Evolutionary conservation across 352 stramenopile species (phyloP).

Genomic region (Phytophthora pluvialis): DNA sequence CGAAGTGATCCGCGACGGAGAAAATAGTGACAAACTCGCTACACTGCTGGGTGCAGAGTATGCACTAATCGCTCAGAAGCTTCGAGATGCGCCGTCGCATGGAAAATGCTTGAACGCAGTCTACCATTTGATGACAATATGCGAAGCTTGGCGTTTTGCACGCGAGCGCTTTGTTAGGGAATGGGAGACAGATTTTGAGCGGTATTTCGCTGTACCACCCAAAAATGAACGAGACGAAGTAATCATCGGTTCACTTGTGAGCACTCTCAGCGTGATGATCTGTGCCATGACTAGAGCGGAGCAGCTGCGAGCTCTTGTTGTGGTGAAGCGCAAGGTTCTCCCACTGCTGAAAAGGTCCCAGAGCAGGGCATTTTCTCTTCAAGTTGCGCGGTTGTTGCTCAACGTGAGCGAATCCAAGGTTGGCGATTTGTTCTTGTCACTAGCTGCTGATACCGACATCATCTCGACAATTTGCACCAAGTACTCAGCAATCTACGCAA

Average conservation of each 20-base stretch:
- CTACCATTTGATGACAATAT: slow-evolving; percentile 59
- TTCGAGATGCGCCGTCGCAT: slow-evolving; percentile 58
- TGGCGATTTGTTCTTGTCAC: slow-evolving; percentile 59
- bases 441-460: slow-evolving; percentile 65
- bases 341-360: slow-evolving; percentile 49
- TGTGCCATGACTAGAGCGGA: slow-evolving; percentile 38
- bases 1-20: not conserved
- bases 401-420: slow-evolving; percentile 53
- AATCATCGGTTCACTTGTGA: slow-evolving; percentile 52
- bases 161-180: slow-evolving; percentile 34
- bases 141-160: slow-evolving; percentile 26
- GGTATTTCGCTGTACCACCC: slow-evolving; percentile 46
- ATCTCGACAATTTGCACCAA: slow-evolving; percentile 53
- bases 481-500: slow-evolving; percentile 51
- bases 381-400: slow-evolving; percentile 57
- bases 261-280: slow-evolving; percentile 44
- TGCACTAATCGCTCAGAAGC: slow-evolving; percentile 31
- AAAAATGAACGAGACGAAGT: slow-evolving; percentile 65
- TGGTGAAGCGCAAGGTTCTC: slow-evolving; percentile 60
- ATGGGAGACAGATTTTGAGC: slow-evolving; percentile 59
- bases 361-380: slow-evolving; percentile 36
- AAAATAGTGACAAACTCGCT: not conserved
- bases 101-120: slow-evolving; percentile 67
- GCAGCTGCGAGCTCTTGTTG: slow-evolving; percentile 55
- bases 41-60: slow-evolving; percentile 30